These are phyloP conservation scores for Globisporangium lucens DNA, from an alignment of 352 stramenopile genomes.

Conservation along the genomic window DNA sequence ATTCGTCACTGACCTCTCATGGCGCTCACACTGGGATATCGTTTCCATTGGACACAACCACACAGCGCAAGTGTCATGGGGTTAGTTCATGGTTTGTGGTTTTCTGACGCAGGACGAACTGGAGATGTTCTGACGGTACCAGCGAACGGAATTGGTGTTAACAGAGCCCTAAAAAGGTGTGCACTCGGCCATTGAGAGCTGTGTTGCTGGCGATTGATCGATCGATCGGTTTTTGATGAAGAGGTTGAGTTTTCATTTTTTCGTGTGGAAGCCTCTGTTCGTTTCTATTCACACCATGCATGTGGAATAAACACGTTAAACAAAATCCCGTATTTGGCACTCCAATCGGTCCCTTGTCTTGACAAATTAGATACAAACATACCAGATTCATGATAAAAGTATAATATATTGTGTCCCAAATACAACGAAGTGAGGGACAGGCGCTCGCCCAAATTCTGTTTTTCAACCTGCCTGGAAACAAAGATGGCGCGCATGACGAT, in stretches of 20 bases:
- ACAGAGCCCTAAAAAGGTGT: background rate
- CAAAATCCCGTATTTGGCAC: background rate
- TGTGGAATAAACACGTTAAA: slow-evolving; percentile 16
- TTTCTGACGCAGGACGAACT: background rate
- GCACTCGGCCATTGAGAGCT: too few species aligned
- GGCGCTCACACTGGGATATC: too few species aligned
- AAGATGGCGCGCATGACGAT: slow-evolving; percentile 3
- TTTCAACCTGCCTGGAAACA: slow-evolving; percentile 3
- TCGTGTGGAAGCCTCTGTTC: background rate
- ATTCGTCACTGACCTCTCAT: background rate
- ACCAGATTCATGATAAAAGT: background rate
- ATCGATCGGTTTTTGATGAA: background rate
- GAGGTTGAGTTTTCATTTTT: background rate
- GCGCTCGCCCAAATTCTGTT: background rate
- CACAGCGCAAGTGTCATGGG: background rate
- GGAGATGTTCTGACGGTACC: background rate
- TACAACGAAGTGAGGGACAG: background rate
- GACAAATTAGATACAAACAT: background rate
- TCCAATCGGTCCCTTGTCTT: background rate
- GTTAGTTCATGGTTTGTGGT: background rate
- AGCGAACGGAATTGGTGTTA: background rate
- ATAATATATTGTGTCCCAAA: background rate
- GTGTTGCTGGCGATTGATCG: background rate
- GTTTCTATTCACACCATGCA: slow-evolving; percentile 5
- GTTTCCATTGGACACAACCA: background rate